Conservation (phyloP, 306 rosid genomes). For the Cucurbita ficifolia region DNA sequence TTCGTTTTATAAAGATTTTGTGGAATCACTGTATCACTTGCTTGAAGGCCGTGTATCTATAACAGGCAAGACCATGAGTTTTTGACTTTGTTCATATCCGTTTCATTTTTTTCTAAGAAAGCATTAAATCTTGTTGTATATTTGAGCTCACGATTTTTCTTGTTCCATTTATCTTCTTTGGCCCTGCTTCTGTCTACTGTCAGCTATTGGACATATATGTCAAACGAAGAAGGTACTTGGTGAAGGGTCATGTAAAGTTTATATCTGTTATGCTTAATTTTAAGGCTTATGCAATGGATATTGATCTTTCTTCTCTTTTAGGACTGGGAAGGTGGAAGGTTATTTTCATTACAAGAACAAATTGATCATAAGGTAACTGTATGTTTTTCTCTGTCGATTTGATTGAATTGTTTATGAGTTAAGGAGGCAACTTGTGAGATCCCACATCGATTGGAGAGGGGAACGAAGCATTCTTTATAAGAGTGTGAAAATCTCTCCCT, state of each 20-base stretch:
- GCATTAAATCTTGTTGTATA: slow-evolving; percentile 3
- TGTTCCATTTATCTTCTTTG: neutral
- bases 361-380: slow-evolving; percentile 60
- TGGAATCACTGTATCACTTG: slow-evolving; percentile 58
- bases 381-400: slow-evolving; percentile 6
- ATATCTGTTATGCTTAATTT: neutral
- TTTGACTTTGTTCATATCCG: neutral
- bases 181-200: neutral
- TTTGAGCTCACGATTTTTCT: slow-evolving; percentile 16
- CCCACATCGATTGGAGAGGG: too few species aligned
- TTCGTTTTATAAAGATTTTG: slow-evolving; percentile 56
- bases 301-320: slow-evolving; percentile 17
- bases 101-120: neutral
- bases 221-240: slow-evolving; percentile 51
- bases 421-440: neutral
- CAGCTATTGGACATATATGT: slow-evolving; percentile 73
- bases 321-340: slow-evolving; percentile 68
- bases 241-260: neutral
- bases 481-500: too few species aligned
- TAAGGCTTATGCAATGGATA: neutral
- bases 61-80: slow-evolving; percentile 43
- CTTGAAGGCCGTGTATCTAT: slow-evolving; percentile 67
- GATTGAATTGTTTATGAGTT: neutral
- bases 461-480: too few species aligned
- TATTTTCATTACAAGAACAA: slow-evolving; percentile 83